These are phyloP conservation scores for Phyllostachys edulis DNA, from an alignment of 176 grass and related monocot species.

Conservation along the genomic window DNA sequence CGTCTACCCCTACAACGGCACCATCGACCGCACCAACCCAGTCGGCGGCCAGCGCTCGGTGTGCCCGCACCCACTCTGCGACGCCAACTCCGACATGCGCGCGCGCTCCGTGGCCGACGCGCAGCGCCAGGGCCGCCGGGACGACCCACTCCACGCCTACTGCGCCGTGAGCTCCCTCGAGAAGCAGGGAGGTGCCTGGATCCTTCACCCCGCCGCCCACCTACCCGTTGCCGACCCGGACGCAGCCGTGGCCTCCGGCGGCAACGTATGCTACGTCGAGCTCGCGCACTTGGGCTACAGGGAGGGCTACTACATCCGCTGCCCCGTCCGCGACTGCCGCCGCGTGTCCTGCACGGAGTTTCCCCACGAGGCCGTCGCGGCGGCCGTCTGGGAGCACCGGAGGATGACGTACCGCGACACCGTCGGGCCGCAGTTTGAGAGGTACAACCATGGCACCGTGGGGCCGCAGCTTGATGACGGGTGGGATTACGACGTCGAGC, in stretches of 20 bases:
- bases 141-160: not conserved
- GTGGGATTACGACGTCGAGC: not conserved
- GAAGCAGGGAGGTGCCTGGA: no score
- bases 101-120: no score
- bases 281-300: not conserved
- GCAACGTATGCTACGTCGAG: not conserved
- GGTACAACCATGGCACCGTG: not conserved
- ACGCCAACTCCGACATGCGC: not conserved
- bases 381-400: not conserved
- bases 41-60: not conserved
- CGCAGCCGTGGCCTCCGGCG: not conserved
- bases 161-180: not conserved
- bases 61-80: not conserved
- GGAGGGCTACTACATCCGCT: constrained; percentile 1
- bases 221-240: not conserved
- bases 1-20: not conserved
- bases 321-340: not conserved
- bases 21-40: not conserved
- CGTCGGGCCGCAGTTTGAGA: not conserved
- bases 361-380: not conserved
- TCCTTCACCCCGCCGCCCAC: not conserved
- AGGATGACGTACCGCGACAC: not conserved
- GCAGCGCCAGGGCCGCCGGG: not conserved
- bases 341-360: not conserved
- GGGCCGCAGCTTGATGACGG: not conserved